Evolutionary conservation across 176 grass and related monocot genomes (phyloP), one percentile per base, ranked within the genome.

Genomic region (Melocanna baccifera): DNA sequence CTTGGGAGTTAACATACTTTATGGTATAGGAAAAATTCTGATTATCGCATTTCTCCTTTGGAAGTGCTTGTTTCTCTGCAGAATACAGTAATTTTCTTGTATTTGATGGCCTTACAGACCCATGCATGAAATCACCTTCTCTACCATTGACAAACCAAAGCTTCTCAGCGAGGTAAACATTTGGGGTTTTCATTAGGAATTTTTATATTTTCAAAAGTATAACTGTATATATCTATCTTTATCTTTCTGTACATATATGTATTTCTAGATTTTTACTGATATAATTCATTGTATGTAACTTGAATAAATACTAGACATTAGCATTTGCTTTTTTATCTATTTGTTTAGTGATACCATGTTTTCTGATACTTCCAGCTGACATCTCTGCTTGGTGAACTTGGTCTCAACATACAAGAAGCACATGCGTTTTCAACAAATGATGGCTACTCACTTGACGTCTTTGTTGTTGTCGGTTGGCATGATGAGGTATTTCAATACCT

Each of bases 41-140:
- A 28, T 71, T 55, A 22, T 30, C 25, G 28, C 46, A 58, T 74
- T 68, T 67, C 19, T 29, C 22, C 42, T 79, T 58, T 81, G 56
- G 6, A 82, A 77, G 62, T 71, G 41, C 18, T 67, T 75, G 63
- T 87, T 86, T 83, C 61, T 76, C 23, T 79, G 73, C 28, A 63
- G n/a, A 15, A 43, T 52, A 32, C 22, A 57, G n/a, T 78, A 76
- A 69, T 67, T 69, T 81, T 67, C 20, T 59, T 82, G 22, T 81
- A 56, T 86, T 86, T 79, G 32, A 42, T 73, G 40, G 42, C 64
- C 72, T 88, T 88, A 75, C 93, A 99, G 93, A 76, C 93, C 96
- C 76, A 99, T 99, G 96, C 96, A 99, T 96, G 96, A 99, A 94
- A 91, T 99, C 50, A 96, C 96, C 6, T 99, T 99, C 86, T 99